Conservation (phyloP, 768 basidiomycete species). For the Mycena filopes region DNA sequence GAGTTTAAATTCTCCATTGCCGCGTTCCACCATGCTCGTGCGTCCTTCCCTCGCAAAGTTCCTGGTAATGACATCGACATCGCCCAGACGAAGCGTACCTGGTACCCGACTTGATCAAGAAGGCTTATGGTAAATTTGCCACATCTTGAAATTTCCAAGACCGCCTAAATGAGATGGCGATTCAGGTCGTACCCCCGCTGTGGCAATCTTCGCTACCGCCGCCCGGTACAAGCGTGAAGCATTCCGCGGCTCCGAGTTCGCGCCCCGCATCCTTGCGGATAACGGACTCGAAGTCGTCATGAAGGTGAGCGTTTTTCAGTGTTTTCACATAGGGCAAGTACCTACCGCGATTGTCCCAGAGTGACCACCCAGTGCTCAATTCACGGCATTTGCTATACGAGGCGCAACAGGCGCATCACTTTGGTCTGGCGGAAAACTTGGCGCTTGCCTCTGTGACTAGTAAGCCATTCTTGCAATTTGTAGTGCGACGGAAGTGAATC, state of each 20-base stretch:
- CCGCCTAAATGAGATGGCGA: conserved; percentile 13
- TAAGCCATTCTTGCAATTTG: conserved; percentile 61
- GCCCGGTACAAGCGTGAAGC: conserved; percentile 61
- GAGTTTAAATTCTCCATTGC: conserved; percentile 84
- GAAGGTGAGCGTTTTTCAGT: conserved; percentile 60
- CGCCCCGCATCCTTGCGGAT: conserved; percentile 79
- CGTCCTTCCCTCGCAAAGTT: background rate
- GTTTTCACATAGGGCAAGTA: background rate
- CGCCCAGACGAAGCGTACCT: conserved; percentile 75
- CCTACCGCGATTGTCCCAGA: conserved; percentile 43
- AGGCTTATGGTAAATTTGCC: conserved; percentile 62
- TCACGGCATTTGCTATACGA: conserved; percentile 77
- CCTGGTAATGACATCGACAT: background rate
- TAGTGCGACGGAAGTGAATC: conserved; percentile 70
- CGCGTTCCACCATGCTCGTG: conserved; percentile 76
- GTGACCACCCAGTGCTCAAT: conserved; percentile 68
- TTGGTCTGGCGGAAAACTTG: conserved; percentile 66
- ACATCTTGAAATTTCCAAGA: background rate
- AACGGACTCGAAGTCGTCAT: conserved; percentile 77
- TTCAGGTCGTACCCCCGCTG: conserved; percentile 65
- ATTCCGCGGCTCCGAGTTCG: conserved; percentile 83
- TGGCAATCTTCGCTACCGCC: conserved; percentile 81
- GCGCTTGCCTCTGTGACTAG: conserved; percentile 74
- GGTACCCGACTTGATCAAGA: conserved; percentile 78
- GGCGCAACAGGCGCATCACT: conserved; percentile 75